Base-by-base conservation (phyloP, 345 rosid species). In the Eucalyptus globulus region DNA sequence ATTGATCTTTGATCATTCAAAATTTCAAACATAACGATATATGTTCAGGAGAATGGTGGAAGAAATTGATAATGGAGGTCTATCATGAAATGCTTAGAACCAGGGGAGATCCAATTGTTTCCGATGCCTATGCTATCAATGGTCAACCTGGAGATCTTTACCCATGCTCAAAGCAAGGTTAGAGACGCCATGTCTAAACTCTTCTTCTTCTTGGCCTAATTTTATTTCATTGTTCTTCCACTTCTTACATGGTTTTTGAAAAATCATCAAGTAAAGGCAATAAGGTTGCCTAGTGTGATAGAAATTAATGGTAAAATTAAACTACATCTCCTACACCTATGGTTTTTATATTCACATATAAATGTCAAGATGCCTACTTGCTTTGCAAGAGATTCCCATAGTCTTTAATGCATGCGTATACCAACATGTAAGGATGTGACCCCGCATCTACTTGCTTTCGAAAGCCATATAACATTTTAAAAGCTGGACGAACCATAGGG, bases 1-100 rank as follows among this genome's bases (percentile, higher is more conserved):
- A 45, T 37, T 88, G 45, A 19, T 24, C 49, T 62, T 45, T 19
- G 60, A 87, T 17, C 24, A 29, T 40, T 50, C 45, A 37, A 87
- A n/a, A 26, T 86, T 51, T 4, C 51, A 49, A 49, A 49, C 51
- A 49, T 49, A 49, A 49, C 3, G 16, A 49, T 49, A 14, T 86
- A 69, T 14, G 91, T 69, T 21, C 62, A 51, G 92, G 93, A n/a
- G 93, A 93, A 85, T 94, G 93, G 95, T 94, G 93, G 94, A 94
- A 90, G 80, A 31, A 80, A 45, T 90, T 91, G 50, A 83, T 94
- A 37, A 34, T 50, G 45, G 88, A 90, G 83, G 89, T 93, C 11
- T 88, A 83, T 37, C 40, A 94, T 49, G 90, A 72, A 19, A 86
- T 90, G 72, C 14, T 58, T 6, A 44, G 19, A 24, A 27, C 85